These are phyloP conservation scores for Eucalyptus lansdowneana DNA, from an alignment of 345 rosid species.

Conservation along the genomic window DNA sequence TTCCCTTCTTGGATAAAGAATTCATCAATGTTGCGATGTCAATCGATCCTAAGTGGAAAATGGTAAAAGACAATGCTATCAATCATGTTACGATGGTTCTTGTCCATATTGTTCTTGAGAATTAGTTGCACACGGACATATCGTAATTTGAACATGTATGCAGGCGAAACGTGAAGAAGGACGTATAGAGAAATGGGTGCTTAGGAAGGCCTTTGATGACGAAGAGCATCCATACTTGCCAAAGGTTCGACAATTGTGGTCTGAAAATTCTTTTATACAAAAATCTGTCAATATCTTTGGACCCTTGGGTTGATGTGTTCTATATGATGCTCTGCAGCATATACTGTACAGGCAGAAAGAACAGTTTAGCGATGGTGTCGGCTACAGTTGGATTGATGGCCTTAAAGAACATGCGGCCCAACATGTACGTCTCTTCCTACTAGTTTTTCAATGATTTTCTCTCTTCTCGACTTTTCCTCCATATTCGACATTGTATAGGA, in stretches of 20 bases:
- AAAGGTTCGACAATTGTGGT: constrained; percentile 20
- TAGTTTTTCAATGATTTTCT: not conserved
- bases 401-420: constrained; percentile 71
- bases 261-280: not conserved
- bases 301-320: not conserved
- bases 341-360: constrained; percentile 94
- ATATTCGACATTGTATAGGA: not conserved
- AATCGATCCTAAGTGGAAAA: constrained; percentile 76
- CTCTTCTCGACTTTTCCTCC: not conserved
- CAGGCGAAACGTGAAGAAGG: constrained; percentile 66
- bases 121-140: not conserved
- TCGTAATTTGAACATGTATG: not conserved
- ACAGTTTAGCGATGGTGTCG: constrained; percentile 95
- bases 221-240: constrained; percentile 83
- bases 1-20: constrained; percentile 87
- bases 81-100: not conserved
- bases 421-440: constrained; percentile 24
- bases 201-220: constrained; percentile 82
- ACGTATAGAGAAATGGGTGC: constrained; percentile 75
- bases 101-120: not conserved
- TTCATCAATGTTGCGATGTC: constrained; percentile 75
- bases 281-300: not conserved
- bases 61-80: constrained; percentile 24
- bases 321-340: constrained; percentile 30
- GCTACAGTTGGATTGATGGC: constrained; percentile 97